Evolutionary conservation across 495 filamentous ascomycete genomes (phyloP), one percentile per base, ranked within the genome.

Genomic region (Trichoderma gamsii): DNA sequence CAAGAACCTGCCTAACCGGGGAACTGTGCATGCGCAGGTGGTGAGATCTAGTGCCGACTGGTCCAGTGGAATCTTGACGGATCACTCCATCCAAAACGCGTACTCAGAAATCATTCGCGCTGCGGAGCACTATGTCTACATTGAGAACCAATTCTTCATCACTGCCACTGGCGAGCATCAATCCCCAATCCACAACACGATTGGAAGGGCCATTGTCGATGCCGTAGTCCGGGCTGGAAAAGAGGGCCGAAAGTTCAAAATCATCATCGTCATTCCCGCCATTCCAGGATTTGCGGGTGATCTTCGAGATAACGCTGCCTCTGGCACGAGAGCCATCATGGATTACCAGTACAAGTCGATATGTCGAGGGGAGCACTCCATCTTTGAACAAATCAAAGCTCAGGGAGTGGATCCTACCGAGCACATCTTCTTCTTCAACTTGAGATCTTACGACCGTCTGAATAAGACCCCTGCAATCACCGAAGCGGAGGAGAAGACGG

Each of bases 271-370:
- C 3, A 94, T 97, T 41, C 94, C 94, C 8, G 89, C 92, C 0
- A 89, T 97, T 68, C 95, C 94, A 5, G 94, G 95, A 0, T 98
- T 98, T 74, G 92, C 94, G 1, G 94, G 95, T 12, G 94, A 97
- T 76, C 80, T 99, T 13, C 79, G 94, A 43, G 88, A 91, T 18
- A 87, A 89, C 70, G 92, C 89, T 32, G 94, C 95, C 0, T 84
- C 84, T 23, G 94, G 95, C 27, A 97, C 94, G 0, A 80, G 92
- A 68, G 93, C 93, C 4, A 99, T 97, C 74, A 99, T 99, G 92
- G 93, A 97, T 74, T 99, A 97, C 76, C 94, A 97, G 76, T 99
- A 94, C 79, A 97, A 95, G 76, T 95, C 92, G 1, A 96, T 99
- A 69, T 88, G 88, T 72, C 90, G 94, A 15, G 94, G 95, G 2